Percentiles rank a stretch among this genome's conserved stretches.
These are phyloP conservation scores for Combretum micranthum DNA, from an alignment of 345 rosid genomes.

Conservation along the genomic window DNA sequence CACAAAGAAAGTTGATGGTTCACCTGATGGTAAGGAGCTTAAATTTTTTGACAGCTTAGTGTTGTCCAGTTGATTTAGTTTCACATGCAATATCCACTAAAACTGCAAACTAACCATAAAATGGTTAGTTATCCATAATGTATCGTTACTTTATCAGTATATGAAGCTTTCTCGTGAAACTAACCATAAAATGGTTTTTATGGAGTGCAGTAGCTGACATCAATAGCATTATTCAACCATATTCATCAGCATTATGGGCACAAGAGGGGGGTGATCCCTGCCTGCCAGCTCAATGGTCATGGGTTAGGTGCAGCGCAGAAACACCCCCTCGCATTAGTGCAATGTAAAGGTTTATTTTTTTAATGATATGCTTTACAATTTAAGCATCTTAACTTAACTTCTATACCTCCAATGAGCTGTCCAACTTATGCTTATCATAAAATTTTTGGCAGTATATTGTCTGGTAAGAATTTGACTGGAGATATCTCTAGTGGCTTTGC, in stretches of 20 bases:
- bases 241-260: constrained; percentile 68
- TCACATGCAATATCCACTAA: not conserved
- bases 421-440: constrained; percentile 3
- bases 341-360: constrained; percentile 43
- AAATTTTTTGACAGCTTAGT: constrained; percentile 5
- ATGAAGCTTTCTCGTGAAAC: not conserved
- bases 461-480: constrained; percentile 76
- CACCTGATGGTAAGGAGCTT: constrained; percentile 57
- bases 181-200: constrained; percentile 7
- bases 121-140: too few species aligned
- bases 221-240: constrained; percentile 37
- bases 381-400: not conserved
- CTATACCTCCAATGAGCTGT: constrained; percentile 13
- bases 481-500: constrained; percentile 60
- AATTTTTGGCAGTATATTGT: constrained; percentile 48
- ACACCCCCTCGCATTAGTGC: constrained; percentile 52
- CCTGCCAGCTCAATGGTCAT: constrained; percentile 89
- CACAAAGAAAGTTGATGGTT: constrained; percentile 66
- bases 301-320: constrained; percentile 75
- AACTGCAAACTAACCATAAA: too few species aligned
- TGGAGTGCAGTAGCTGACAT: constrained; percentile 55
- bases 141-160: too few species aligned
- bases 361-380: constrained; percentile 2
- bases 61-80: not conserved
- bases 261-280: constrained; percentile 98